A percentile compares a stretch with the other conserved stretches of the same genome.
Conservation (phyloP, 345 rosid species). For the Brassica incana region DNA sequence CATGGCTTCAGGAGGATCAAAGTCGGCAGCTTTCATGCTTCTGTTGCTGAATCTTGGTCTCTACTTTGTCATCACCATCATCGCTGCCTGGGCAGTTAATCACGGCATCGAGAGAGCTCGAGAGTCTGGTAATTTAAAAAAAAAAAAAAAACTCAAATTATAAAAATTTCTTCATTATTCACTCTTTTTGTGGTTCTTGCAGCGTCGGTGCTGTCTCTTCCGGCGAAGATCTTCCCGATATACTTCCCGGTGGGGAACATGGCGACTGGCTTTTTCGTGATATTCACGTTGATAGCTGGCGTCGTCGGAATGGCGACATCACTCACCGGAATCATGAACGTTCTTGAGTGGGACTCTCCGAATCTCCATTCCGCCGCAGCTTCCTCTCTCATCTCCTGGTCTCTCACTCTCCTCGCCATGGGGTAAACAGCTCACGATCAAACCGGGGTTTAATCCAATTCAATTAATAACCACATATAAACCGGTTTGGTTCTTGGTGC, state of each 20-base stretch:
- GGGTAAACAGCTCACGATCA: slow-evolving; percentile 48
- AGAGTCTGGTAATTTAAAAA: slow-evolving; percentile 52
- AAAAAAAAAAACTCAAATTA: not conserved
- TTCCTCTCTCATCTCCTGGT: slow-evolving; percentile 62
- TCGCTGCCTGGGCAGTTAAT: slow-evolving; percentile 80
- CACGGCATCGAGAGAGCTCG: slow-evolving; percentile 62
- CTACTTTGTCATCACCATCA: slow-evolving; percentile 59
- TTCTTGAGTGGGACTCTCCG: slow-evolving; percentile 49
- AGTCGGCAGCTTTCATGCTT: slow-evolving; percentile 64
- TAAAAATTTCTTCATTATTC: not conserved
- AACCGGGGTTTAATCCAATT: not conserved
- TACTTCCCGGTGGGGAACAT: slow-evolving; percentile 80
- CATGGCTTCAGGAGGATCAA: slow-evolving; percentile 72
- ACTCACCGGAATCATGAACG: slow-evolving; percentile 53
- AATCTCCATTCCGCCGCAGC: slow-evolving; percentile 67
- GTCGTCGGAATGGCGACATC: slow-evolving; percentile 79
- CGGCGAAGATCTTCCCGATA: slow-evolving; percentile 81
- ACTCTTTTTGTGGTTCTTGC: slow-evolving; percentile 20
- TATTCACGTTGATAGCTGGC: slow-evolving; percentile 76
- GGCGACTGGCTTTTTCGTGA: slow-evolving; percentile 78
- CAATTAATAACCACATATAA: not conserved
- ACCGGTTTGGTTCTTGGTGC: slow-evolving; percentile 22
- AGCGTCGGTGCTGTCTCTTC: slow-evolving; percentile 69
- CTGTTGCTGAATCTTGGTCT: slow-evolving; percentile 65
- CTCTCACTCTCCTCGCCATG: slow-evolving; percentile 79